Conservation (phyloP, 345 rosid species). For the Reutealis trisperma region DNA sequence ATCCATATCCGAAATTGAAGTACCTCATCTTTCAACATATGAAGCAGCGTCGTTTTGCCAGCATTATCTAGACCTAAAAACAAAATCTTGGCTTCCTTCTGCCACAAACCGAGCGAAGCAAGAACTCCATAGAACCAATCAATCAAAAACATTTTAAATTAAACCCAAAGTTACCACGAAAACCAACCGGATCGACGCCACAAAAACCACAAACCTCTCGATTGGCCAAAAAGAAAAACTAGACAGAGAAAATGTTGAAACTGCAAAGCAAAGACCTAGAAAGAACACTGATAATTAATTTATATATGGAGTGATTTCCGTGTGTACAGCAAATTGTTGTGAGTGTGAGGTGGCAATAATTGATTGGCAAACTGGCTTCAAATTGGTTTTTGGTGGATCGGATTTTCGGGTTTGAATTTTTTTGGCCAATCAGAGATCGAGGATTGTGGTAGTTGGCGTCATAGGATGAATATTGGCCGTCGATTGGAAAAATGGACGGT, state of each 20-base stretch:
- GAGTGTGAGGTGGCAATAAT: not conserved
- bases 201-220: not conserved
- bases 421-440: constrained; percentile 21
- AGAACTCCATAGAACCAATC: constrained; percentile 79
- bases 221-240: not conserved
- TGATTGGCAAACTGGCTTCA: not conserved
- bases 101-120: constrained; percentile 72
- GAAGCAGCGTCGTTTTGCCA: constrained; percentile 81
- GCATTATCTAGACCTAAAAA: constrained; percentile 83
- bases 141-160: constrained; percentile 47
- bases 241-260: not conserved
- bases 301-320: not conserved
- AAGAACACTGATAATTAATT: not conserved
- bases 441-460: constrained; percentile 17
- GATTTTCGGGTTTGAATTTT: constrained; percentile 6
- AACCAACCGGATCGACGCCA: not conserved
- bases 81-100: constrained; percentile 86
- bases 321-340: not conserved
- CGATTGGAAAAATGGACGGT: not conserved
- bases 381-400: not conserved
- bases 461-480: constrained; percentile 12
- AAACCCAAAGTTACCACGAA: not conserved
- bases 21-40: constrained; percentile 64
- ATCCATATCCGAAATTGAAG: too few relatives aligned
- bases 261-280: not conserved